Percentiles rank a stretch among this genome's conserved stretches.
Conservation (phyloP, 441 rosid species). For the Pelargonium citronellum region DNA sequence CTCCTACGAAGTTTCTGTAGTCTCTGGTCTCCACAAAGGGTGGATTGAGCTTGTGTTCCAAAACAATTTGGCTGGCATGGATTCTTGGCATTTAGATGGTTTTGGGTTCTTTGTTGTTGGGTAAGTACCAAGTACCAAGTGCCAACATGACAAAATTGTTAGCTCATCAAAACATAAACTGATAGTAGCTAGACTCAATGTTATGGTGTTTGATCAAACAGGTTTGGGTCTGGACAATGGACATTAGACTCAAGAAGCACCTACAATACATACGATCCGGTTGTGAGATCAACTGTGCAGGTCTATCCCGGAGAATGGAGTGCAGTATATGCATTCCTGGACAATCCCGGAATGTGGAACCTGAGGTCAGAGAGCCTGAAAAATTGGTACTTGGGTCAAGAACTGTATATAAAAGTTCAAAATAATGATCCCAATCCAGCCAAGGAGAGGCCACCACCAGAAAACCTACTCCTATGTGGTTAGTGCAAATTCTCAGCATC, state of each 20-base stretch:
- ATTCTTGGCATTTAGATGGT: constrained; percentile 84
- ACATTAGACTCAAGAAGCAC: constrained; percentile 25
- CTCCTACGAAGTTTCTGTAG: constrained; percentile 38
- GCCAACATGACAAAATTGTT: not conserved
- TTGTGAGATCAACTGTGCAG: constrained; percentile 51
- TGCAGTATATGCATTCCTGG: constrained; percentile 38
- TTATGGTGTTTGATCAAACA: not conserved
- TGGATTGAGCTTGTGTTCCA: constrained; percentile 57
- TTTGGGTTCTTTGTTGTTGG: constrained; percentile 62
- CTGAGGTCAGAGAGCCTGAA: constrained; percentile 47
- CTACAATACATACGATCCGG: constrained; percentile 52
- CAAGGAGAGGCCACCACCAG: constrained; percentile 54
- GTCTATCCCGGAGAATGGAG: constrained; percentile 49
- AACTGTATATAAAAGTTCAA: constrained; percentile 44
- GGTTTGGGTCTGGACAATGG: constrained; percentile 55
- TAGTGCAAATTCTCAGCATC: constrained; percentile 1
- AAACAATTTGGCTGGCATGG: constrained; percentile 34
- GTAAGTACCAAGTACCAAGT: constrained; percentile 27
- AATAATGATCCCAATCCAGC: constrained; percentile 58
- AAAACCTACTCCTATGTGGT: constrained; percentile 51
- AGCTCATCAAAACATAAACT: not conserved
- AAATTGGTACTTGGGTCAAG: constrained; percentile 50
- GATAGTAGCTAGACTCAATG: not conserved
- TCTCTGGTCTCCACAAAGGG: constrained; percentile 43
- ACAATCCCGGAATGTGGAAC: constrained; percentile 58